Conservation (phyloP, 805 yeast genomes). For the Lipomyces chichibuensis region DNA sequence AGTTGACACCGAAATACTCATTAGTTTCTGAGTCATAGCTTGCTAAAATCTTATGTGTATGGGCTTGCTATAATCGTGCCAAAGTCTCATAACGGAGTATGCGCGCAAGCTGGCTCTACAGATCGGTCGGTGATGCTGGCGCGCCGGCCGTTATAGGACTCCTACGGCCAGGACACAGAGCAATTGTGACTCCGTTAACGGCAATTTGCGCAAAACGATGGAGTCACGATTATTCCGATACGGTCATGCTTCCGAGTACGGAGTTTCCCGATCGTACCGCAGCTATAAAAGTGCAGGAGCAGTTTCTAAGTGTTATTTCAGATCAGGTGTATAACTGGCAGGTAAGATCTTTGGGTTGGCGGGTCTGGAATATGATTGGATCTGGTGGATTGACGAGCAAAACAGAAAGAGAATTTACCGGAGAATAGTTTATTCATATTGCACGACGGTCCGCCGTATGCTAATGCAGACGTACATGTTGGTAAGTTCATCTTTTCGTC, state of each 20-base stretch:
- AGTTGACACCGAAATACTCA: not conserved
- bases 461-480: constrained; percentile 89
- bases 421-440: constrained; percentile 55
- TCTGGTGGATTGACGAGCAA: constrained; percentile 12
- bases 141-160: not conserved
- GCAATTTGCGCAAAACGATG: not conserved
- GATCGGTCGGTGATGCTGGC: not conserved
- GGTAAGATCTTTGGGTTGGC: constrained; percentile 21
- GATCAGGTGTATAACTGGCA: constrained; percentile 71
- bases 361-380: not conserved
- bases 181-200: not conserved
- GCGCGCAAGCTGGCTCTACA: not conserved
- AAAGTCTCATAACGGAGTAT: not conserved
- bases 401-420: constrained; percentile 32
- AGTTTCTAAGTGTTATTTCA: constrained; percentile 57
- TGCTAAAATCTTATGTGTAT: not conserved
- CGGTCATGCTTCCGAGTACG: constrained; percentile 62
- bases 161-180: not conserved
- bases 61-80: not conserved
- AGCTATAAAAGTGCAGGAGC: constrained; percentile 49
- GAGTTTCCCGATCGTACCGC: constrained; percentile 65
- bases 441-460: constrained; percentile 99
- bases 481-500: constrained; percentile 21
- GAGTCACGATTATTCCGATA: constrained; percentile 9
- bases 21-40: not conserved